A percentile compares a stretch with the other conserved stretches of the same genome.
Evolutionary conservation across 179 eudicot genomes (phyloP).

Genomic region (Beta macrorhiza): DNA sequence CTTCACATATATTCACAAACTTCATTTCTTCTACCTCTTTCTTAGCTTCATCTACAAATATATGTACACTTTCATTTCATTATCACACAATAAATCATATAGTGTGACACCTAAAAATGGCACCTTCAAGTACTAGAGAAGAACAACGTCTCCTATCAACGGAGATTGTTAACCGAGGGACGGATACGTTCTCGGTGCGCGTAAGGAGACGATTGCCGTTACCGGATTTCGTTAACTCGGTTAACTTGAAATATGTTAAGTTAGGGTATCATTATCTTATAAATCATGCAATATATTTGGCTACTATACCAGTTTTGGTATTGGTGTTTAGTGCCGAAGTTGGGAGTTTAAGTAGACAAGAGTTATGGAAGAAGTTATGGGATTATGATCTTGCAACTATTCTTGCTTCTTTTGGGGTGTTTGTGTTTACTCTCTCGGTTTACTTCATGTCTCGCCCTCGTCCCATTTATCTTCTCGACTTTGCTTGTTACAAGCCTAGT

Average conservation of each 20-base stretch:
- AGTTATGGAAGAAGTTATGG: slow-evolving; percentile 65
- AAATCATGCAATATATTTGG: slow-evolving; percentile 69
- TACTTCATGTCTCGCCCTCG: slow-evolving; percentile 77
- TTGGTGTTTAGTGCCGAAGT: slow-evolving; percentile 68
- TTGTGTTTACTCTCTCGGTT: slow-evolving; percentile 62
- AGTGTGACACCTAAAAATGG: background rate
- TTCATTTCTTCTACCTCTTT: background rate
- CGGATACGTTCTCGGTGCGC: slow-evolving; percentile 72
- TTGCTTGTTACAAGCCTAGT: slow-evolving; percentile 73
- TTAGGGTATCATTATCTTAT: slow-evolving; percentile 85
- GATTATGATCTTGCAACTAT: slow-evolving; percentile 68
- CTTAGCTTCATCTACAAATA: no score
- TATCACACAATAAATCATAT: no score
- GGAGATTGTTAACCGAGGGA: slow-evolving; percentile 77
- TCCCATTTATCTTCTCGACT: slow-evolving; percentile 73
- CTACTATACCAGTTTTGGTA: slow-evolving; percentile 62
- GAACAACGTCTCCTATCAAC: slow-evolving; percentile 66
- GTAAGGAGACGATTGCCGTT: slow-evolving; percentile 70
- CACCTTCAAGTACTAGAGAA: slow-evolving; percentile 23
- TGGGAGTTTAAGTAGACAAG: slow-evolving; percentile 63
- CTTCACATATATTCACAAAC: background rate
- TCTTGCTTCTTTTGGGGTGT: slow-evolving; percentile 60
- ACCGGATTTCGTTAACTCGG: slow-evolving; percentile 79
- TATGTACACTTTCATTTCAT: no score
- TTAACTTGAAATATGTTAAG: slow-evolving; percentile 85